These are phyloP conservation scores for Coemansia sp. DNA, from an alignment of 192 early-diverging fungal species.

Conservation along the genomic window DNA sequence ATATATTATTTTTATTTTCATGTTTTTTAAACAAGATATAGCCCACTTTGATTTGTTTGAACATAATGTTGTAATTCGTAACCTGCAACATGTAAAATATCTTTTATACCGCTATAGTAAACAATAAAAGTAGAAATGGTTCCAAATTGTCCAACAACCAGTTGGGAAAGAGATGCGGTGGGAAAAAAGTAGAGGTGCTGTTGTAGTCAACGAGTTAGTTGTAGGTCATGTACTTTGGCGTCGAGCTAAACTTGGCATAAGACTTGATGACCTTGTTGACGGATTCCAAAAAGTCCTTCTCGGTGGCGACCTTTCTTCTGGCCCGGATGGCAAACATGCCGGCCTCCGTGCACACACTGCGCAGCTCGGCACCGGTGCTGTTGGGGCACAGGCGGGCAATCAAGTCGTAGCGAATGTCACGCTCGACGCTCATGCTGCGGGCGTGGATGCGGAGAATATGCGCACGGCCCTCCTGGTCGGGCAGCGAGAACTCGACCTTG, in stretches of 20 bases:
- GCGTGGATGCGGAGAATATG: conserved; percentile 99
- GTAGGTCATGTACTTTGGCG: conserved; percentile 90
- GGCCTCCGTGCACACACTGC: conserved; percentile 98
- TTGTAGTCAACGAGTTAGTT: conserved; percentile 49
- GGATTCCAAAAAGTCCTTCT: conserved; percentile 99
- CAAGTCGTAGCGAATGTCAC: conserved; percentile 98
- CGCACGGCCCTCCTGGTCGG: conserved; percentile 93
- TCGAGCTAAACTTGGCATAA: conserved; percentile 98
- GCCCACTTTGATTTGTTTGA: background rate
- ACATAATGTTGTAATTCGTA: background rate
- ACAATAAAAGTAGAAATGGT: background rate
- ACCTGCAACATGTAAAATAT: background rate
- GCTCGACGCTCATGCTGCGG: conserved; percentile 97
- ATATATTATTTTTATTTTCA: no score
- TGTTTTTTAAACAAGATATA: background rate
- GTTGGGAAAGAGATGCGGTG: conserved; percentile 1
- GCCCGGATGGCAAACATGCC: conserved; percentile 99
- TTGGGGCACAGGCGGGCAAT: conserved; percentile 98
- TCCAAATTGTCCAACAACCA: background rate
- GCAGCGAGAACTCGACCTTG: conserved; percentile 97
- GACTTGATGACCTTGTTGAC: conserved; percentile 99
- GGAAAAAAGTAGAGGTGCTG: background rate
- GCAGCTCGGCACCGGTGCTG: conserved; percentile 96
- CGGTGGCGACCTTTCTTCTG: conserved; percentile 97
- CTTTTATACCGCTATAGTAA: background rate